phyloP scores from a whole-genome alignment of 2,329 filamentous ascomycete species.

The Aspergillus ibericus region DNA sequence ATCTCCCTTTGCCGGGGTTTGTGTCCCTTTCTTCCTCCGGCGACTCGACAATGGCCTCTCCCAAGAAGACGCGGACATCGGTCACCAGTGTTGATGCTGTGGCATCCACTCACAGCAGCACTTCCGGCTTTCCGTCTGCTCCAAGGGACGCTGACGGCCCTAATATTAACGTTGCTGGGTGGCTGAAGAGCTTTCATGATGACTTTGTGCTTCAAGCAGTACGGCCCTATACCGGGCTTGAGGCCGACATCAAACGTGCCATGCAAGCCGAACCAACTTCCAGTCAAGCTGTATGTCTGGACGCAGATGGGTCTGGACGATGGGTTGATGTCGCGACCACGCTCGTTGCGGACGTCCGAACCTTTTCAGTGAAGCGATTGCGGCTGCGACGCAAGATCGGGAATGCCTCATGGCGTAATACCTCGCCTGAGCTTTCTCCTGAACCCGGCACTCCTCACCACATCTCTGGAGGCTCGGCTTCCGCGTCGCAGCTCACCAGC shows the following conservation, averaged over 20 bases:
- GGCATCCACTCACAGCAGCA: slow-evolving; percentile 45
- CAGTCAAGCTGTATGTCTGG: slow-evolving; percentile 34
- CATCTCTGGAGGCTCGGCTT: slow-evolving; percentile 22
- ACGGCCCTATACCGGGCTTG: slow-evolving; percentile 53
- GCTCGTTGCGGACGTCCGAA: slow-evolving; percentile 56
- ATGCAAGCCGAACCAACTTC: slow-evolving; percentile 57
- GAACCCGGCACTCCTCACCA: slow-evolving; percentile 28
- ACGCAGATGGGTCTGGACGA: slow-evolving; percentile 39
- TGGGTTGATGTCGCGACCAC: slow-evolving; percentile 61
- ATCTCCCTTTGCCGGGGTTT: slow-evolving; percentile 56
- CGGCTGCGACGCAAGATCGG: slow-evolving; percentile 51
- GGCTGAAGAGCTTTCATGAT: slow-evolving; percentile 57
- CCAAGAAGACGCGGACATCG: slow-evolving; percentile 47
- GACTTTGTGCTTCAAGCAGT: slow-evolving; percentile 62
- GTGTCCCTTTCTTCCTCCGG: slow-evolving; percentile 48
- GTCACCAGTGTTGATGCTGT: slow-evolving; percentile 54
- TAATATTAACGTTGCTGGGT: slow-evolving; percentile 58
- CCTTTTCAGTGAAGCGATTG: slow-evolving; percentile 57
- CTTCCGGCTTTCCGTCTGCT: slow-evolving; percentile 34
- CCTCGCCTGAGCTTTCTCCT: slow-evolving; percentile 23
- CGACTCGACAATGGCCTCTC: slow-evolving; percentile 46
- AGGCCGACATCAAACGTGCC: slow-evolving; percentile 56
- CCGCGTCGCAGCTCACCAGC: slow-evolving; percentile 27
- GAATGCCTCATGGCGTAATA: slow-evolving; percentile 15
- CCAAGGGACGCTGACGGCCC: slow-evolving; percentile 45